phyloP scores from a whole-genome alignment of 208 protist species.

The Leishmania turanica region DNA sequence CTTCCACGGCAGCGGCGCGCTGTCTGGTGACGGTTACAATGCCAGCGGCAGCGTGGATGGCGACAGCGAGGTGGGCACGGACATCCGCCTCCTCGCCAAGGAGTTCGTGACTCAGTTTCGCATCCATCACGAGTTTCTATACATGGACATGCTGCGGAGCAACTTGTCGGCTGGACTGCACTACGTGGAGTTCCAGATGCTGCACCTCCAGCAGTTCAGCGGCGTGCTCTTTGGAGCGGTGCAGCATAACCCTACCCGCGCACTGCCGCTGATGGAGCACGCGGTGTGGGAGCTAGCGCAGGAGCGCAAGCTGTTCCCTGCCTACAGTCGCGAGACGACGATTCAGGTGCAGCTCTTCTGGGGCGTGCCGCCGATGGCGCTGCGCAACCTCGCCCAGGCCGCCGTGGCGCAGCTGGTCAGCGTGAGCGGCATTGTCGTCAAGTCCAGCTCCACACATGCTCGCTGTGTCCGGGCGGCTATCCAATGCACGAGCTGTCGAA shows the following conservation, averaged over 20 bases:
- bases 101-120: slow-evolving; percentile 83
- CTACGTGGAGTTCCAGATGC: slow-evolving; percentile 90
- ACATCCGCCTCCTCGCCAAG: slow-evolving; percentile 73
- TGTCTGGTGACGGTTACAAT: slow-evolving; percentile 27
- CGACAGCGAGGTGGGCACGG: slow-evolving; percentile 31
- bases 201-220: slow-evolving; percentile 87
- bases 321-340: slow-evolving; percentile 56
- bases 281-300: slow-evolving; percentile 79
- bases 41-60: slow-evolving; percentile 15
- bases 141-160: slow-evolving; percentile 84
- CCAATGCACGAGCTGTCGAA: slow-evolving; percentile 91
- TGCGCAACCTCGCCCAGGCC: slow-evolving; percentile 84
- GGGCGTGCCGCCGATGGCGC: slow-evolving; percentile 70
- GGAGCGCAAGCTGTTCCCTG: slow-evolving; percentile 70
- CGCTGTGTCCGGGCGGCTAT: slow-evolving; percentile 86
- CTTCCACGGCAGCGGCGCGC: slow-evolving; percentile 55
- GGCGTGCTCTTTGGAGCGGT: slow-evolving; percentile 68
- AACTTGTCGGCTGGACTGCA: slow-evolving; percentile 83
- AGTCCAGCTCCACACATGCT: slow-evolving; percentile 79
- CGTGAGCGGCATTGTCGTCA: slow-evolving; percentile 92
- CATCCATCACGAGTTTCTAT: slow-evolving; percentile 80
- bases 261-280: slow-evolving; percentile 87
- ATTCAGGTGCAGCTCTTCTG: slow-evolving; percentile 93
- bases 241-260: slow-evolving; percentile 65
- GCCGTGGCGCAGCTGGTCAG: slow-evolving; percentile 81